phyloP scores from a whole-genome alignment of 78 protist species.

The Mantamonas sphyraenae region DNA sequence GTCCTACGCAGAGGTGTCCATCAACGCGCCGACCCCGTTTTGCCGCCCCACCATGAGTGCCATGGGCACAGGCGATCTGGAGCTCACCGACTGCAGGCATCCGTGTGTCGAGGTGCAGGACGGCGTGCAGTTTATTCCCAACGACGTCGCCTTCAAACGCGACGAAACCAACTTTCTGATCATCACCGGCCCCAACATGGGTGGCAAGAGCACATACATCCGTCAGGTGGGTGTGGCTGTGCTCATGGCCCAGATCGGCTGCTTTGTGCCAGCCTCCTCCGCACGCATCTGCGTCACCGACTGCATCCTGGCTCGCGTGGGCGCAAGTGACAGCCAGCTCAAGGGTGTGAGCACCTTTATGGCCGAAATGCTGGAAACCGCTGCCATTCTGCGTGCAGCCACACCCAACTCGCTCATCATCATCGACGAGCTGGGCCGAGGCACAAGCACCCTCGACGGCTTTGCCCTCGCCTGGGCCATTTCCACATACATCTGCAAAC shows the following conservation, averaged over 20 bases:
- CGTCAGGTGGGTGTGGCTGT: constrained; percentile 75
- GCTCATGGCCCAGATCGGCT: constrained; percentile 96
- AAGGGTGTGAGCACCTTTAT: constrained; percentile 90
- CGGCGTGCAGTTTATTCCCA: constrained; percentile 72
- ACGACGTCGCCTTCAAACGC: constrained; percentile 52
- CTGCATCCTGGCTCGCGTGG: constrained; percentile 88
- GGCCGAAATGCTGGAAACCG: constrained; percentile 98
- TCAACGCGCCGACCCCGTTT: constrained; percentile 63
- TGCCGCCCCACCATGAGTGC: constrained; percentile 54
- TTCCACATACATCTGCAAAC: constrained; percentile 26
- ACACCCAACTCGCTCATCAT: constrained; percentile 75
- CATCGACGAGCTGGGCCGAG: constrained; percentile 98
- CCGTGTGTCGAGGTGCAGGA: constrained; percentile 86
- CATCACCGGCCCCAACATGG: constrained; percentile 91
- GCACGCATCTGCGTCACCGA: constrained; percentile 58
- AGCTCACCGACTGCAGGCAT: constrained; percentile 65
- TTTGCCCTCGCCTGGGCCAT: constrained; percentile 97
- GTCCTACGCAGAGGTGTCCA: constrained; percentile 54
- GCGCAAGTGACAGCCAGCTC: constrained; percentile 93
- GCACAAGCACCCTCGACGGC: constrained; percentile 98
- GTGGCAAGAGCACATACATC: constrained; percentile 79
- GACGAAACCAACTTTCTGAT: constrained; percentile 37
- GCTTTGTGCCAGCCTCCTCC: constrained; percentile 84
- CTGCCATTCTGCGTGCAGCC: constrained; percentile 81
- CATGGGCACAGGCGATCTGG: constrained; percentile 19